Conservation (phyloP, 2,329 filamentous ascomycete species). For the Clarireedia homoeocarpa region DNA sequence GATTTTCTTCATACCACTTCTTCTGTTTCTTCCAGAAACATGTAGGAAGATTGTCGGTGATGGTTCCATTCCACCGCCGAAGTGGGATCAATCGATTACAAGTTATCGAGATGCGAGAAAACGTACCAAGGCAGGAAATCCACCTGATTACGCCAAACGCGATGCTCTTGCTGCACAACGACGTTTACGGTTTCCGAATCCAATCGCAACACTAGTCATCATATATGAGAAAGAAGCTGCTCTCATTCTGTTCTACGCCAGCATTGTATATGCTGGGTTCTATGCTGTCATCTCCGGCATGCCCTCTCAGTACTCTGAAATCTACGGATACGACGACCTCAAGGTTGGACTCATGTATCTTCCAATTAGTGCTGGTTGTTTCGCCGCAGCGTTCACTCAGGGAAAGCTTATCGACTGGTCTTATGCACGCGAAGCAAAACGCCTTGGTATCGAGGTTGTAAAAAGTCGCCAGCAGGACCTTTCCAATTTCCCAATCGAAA, state of each 20-base stretch:
- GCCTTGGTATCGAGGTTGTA: constrained; percentile 44
- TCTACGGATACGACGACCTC: constrained; percentile 17
- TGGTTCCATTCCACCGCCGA: constrained; percentile 46
- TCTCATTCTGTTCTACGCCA: constrained; percentile 34
- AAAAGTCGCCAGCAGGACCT: constrained; percentile 45
- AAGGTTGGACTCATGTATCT: constrained; percentile 19
- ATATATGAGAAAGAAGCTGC: constrained; percentile 37
- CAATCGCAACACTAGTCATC: constrained; percentile 35
- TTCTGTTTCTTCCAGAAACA: constrained; percentile 42
- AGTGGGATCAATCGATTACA: constrained; percentile 43
- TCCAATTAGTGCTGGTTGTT: constrained; percentile 39
- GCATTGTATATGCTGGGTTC: constrained; percentile 45
- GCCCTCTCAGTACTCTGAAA: constrained; percentile 32
- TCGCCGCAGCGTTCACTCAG: constrained; percentile 39
- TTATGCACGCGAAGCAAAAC: constrained; percentile 52
- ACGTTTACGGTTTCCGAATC: constrained; percentile 29
- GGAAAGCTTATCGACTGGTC: constrained; percentile 54
- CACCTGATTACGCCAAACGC: constrained; percentile 17
- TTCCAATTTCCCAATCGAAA: constrained; percentile 42
- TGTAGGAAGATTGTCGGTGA: constrained; percentile 43
- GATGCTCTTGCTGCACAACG: constrained; percentile 17
- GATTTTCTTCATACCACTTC: constrained; percentile 16
- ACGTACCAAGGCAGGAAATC: constrained; percentile 11
- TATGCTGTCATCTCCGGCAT: constrained; percentile 42
- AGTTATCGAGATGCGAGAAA: constrained; percentile 29